These are phyloP conservation scores for Sporothrix humicola DNA, from an alignment of 2,329 filamentous ascomycete species.

Conservation along the genomic window DNA sequence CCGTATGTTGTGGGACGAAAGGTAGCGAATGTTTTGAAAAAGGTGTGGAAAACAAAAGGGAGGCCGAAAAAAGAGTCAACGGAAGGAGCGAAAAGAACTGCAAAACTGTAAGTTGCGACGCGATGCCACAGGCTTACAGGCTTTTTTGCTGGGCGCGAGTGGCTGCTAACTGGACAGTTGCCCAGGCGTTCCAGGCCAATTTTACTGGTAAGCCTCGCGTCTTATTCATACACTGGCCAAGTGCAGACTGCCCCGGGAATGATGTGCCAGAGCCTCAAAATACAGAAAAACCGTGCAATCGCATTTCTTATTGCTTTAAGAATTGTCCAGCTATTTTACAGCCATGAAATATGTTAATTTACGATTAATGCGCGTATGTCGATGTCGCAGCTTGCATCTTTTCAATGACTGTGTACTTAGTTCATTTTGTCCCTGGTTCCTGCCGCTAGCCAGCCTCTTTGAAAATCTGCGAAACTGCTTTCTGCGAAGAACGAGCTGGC, in stretches of 20 bases:
- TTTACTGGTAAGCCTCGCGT: slow-evolving; percentile 15
- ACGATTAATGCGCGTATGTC: no score
- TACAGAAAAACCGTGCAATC: neutral
- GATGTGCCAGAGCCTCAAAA: neutral
- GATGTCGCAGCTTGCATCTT: neutral
- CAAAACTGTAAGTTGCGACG: slow-evolving; percentile 32
- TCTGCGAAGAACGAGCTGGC: neutral
- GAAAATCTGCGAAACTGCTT: neutral
- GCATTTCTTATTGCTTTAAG: no score
- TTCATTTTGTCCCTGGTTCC: neutral
- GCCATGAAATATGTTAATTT: no score
- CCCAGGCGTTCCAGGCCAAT: no score
- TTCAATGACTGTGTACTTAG: slow-evolving; percentile 1
- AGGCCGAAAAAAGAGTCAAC: neutral
- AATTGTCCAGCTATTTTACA: no score
- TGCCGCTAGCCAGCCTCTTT: slow-evolving; percentile 26
- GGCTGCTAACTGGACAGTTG: neutral
- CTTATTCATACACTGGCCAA: neutral
- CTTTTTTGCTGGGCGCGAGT: neutral
- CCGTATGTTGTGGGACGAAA: neutral
- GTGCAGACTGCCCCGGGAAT: neutral
- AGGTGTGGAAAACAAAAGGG: neutral
- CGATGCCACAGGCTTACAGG: slow-evolving; percentile 27
- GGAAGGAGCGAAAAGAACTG: neutral
- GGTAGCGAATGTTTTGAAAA: neutral